phyloP scores from a whole-genome alignment of 805 yeast species.

The Diddensiella santjacobensis region DNA sequence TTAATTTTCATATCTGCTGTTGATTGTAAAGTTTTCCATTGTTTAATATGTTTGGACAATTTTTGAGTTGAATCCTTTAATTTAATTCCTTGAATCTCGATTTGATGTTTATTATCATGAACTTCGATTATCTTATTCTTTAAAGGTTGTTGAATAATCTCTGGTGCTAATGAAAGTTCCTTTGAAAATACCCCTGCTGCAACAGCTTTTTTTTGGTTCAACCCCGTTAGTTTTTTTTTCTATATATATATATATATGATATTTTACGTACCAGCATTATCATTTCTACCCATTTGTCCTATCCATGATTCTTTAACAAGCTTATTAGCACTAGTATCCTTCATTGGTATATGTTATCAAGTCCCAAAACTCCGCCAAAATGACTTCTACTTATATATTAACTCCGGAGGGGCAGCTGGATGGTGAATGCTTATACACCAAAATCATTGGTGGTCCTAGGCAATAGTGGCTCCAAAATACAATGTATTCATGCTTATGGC shows the following conservation, averaged over 20 bases:
- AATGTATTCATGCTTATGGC: constrained; percentile 23
- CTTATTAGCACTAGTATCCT: constrained; percentile 21
- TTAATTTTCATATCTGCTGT: constrained; percentile 18
- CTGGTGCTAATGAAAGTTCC: constrained; percentile 16
- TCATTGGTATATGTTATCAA: too few species aligned
- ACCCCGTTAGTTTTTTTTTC: not conserved
- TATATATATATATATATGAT: too few species aligned
- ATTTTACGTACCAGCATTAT: constrained; percentile 18
- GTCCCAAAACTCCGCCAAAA: too few species aligned
- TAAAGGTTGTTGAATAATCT: constrained; percentile 24
- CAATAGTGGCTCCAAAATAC: constrained; percentile 4
- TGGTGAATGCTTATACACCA: constrained; percentile 4
- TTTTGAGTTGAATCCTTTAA: constrained; percentile 8
- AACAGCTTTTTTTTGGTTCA: constrained; percentile 2
- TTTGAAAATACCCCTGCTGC: constrained; percentile 14
- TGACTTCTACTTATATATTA: too few species aligned
- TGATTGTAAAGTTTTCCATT: constrained; percentile 11
- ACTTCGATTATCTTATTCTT: constrained; percentile 25
- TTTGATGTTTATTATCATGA: constrained; percentile 20
- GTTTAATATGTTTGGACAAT: constrained; percentile 10
- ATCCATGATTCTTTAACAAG: constrained; percentile 24
- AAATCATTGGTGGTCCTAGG: not conserved
- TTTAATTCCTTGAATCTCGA: constrained; percentile 18
- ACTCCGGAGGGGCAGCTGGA: too few species aligned
- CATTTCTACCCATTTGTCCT: constrained; percentile 23